Conservation (phyloP, 257 asterid species). For the Solanum corneliomulleri region DNA sequence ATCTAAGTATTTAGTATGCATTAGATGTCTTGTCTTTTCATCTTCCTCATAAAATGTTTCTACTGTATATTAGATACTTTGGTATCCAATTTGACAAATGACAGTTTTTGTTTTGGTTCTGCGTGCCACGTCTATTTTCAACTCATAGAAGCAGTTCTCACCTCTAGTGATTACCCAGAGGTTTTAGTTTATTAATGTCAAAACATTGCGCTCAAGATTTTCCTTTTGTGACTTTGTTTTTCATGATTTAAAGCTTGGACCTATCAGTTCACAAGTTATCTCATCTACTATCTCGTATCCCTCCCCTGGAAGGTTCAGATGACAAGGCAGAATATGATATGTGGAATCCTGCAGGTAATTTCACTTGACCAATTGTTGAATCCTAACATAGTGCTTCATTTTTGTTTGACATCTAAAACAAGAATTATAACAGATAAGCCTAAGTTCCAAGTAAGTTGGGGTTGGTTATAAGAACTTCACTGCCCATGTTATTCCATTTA, state of each 20-base stretch:
- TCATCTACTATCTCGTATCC: conserved; percentile 48
- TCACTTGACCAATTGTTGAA: background rate
- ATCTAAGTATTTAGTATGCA: background rate
- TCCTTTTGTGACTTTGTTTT: background rate
- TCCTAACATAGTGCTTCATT: background rate
- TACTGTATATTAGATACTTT: background rate
- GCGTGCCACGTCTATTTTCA: background rate
- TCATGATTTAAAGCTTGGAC: conserved; percentile 36
- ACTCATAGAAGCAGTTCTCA: background rate
- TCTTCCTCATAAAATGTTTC: background rate
- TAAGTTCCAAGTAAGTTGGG: background rate
- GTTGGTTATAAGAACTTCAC: background rate
- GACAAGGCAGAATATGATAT: conserved; percentile 29
- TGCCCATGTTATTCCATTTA: background rate
- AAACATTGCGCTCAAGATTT: background rate
- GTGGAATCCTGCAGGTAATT: conserved; percentile 67
- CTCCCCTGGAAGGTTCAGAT: conserved; percentile 32
- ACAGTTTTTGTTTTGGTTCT: background rate
- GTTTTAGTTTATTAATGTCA: background rate
- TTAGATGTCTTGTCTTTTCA: background rate
- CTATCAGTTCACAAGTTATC: conserved; percentile 56
- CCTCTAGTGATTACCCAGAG: background rate
- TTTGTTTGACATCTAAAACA: background rate
- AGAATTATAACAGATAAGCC: background rate
- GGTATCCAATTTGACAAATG: background rate